Percentiles rank a stretch among this genome's conserved stretches.
These are phyloP conservation scores for Pleurotus djamor DNA, from an alignment of 768 basidiomycete species.

Conservation along the genomic window DNA sequence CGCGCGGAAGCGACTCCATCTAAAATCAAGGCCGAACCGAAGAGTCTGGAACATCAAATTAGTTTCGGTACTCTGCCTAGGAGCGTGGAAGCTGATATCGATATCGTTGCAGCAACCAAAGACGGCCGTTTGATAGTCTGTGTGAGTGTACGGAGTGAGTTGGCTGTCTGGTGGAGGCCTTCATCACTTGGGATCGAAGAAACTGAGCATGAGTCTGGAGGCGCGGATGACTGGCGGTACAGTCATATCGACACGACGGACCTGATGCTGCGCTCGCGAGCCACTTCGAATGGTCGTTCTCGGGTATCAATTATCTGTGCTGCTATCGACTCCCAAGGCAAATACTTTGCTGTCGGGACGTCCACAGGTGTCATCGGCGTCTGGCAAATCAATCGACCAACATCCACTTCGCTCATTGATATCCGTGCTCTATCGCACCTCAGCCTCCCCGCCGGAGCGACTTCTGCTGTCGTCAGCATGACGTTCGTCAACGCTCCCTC, in stretches of 20 bases:
- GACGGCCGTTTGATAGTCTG: constrained; percentile 67
- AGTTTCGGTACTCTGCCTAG: constrained; percentile 75
- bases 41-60: constrained; percentile 39
- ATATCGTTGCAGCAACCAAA: constrained; percentile 69
- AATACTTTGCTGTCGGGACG: constrained; percentile 71
- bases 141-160: constrained; percentile 77
- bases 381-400: constrained; percentile 45
- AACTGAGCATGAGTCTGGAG: constrained; percentile 8
- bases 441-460: constrained; percentile 9
- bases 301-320: constrained; percentile 56
- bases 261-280: constrained; percentile 46
- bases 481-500: constrained; percentile 15
- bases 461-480: constrained; percentile 26
- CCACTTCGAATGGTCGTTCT: constrained; percentile 35
- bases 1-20: constrained; percentile 42
- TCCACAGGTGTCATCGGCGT: constrained; percentile 60
- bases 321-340: constrained; percentile 58
- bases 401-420: not conserved
- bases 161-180: constrained; percentile 55
- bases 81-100: constrained; percentile 80
- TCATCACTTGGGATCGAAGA: not conserved
- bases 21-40: constrained; percentile 22
- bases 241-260: constrained; percentile 50
- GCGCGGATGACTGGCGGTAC: constrained; percentile 36
- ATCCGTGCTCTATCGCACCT: constrained; percentile 8